Evolutionary conservation across 2,329 filamentous ascomycete genomes (phyloP), one percentile per base, ranked within the genome.

Genomic region (Xylariales sp.): DNA sequence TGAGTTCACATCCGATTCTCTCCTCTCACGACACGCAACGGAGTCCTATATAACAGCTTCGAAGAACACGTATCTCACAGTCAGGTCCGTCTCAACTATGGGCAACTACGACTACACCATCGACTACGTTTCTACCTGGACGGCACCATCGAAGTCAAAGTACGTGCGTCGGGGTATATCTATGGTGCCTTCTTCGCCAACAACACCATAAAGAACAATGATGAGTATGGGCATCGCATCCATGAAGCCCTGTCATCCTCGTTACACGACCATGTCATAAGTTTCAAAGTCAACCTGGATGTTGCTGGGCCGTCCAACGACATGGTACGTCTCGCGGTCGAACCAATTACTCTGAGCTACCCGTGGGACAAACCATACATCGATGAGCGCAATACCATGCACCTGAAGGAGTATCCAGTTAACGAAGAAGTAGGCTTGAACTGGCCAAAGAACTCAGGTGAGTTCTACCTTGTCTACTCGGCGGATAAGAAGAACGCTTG

Each of bases 1-100:
- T 41, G 74, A 79, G 50, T 64, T 60, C 34, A 67, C 68, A 12
- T 56, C 68, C 1, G 69, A 68, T 25, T 69, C 65, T 46, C 65
- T 72, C 2, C 63, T 78, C 2, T 63, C 65, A 33, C 62, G 75
- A 1, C 75, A 78, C 49, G 63, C 18, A 40, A 47, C 16, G 42
- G 44, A 7, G 24, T 11, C 16, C 4, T 29, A 23, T n/a, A 13
- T 33, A 25, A 18, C n/a, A 14, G 19, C 35, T 12, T 33, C 37
- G 21, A 39, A 39, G 37, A 23, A 29, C 17, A 24, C 37, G 23
- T 33, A 40, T n/a, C 25, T 40, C 6, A n/a, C 19, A 3, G 32
- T 40, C 3, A 31, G 38, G 8, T 33, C 28, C 5, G 20, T 39
- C 17, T 21, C 60, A 1, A 66, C 60, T 0, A 50, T 66, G 15